Conservation (phyloP, 2,329 filamentous ascomycete genomes). For the Exophiala dermatitidis region DNA sequence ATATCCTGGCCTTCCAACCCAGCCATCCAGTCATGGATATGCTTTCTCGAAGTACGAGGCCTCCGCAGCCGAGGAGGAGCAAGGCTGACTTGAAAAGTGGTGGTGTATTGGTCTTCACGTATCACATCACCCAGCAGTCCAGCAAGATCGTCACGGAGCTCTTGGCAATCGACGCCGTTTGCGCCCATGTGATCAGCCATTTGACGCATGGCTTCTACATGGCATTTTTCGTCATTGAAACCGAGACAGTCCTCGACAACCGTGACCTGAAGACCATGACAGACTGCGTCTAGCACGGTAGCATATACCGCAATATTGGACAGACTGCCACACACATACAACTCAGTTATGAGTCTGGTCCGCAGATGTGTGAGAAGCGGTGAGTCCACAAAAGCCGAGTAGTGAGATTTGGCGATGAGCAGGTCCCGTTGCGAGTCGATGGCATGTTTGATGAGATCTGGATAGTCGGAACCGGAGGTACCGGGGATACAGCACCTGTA, state of each 20-base stretch:
- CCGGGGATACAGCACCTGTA: slow-evolving; percentile 36
- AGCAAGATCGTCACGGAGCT: slow-evolving; percentile 49
- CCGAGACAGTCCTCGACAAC: slow-evolving; percentile 84
- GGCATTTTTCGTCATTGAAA: slow-evolving; percentile 62
- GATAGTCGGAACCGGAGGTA: slow-evolving; percentile 44
- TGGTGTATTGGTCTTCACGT: slow-evolving; percentile 24
- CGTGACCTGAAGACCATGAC: slow-evolving; percentile 79
- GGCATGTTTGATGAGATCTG: slow-evolving; percentile 42
- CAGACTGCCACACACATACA: slow-evolving; percentile 81
- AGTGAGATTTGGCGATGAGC: slow-evolving; percentile 63
- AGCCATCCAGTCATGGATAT: slow-evolving; percentile 16
- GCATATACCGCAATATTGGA: slow-evolving; percentile 86
- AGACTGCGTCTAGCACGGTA: slow-evolving; percentile 81
- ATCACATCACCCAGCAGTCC: slow-evolving; percentile 36
- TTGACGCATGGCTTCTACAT: slow-evolving; percentile 61
- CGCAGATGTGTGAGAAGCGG: slow-evolving; percentile 68
- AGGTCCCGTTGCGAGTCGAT: slow-evolving; percentile 48
- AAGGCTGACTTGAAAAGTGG: slow-evolving; percentile 23
- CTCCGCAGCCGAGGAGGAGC: slow-evolving; percentile 9
- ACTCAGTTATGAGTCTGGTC: slow-evolving; percentile 78
- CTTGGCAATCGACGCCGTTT: slow-evolving; percentile 52
- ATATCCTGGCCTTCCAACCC: slow-evolving; percentile 2
- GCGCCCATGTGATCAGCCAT: slow-evolving; percentile 71
- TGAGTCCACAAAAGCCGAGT: slow-evolving; percentile 77
- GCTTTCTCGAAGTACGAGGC: slow-evolving; percentile 11